Evolutionary conservation across 75 land plant species (phyloP).

Genomic region (Pinus tabuliformis): DNA sequence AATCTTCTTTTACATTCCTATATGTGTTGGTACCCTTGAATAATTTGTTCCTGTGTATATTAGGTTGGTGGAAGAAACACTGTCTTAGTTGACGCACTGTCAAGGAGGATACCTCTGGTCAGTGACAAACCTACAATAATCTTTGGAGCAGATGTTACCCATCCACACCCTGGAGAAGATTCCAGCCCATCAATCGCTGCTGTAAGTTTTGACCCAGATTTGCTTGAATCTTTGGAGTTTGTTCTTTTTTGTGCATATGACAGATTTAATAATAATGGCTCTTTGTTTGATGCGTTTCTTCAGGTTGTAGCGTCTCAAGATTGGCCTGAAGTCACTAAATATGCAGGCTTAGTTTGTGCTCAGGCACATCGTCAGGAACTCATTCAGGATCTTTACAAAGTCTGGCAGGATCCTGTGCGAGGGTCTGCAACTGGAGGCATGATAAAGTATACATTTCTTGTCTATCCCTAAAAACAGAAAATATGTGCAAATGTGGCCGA

Average conservation of each 20-base stretch:
- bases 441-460: conserved; percentile 63
- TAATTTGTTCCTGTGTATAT: not conserved
- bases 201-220: conserved; percentile 34
- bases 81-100: conserved; percentile 79
- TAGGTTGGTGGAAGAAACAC: conserved; percentile 97
- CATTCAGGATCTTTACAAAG: conserved; percentile 82
- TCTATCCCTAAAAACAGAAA: not conserved
- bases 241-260: not conserved
- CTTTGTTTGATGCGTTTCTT: not conserved
- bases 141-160: conserved; percentile 99
- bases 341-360: conserved; percentile 95
- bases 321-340: conserved; percentile 97
- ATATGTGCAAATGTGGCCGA: not conserved
- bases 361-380: conserved; percentile 92
- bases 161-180: conserved; percentile 94
- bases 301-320: conserved; percentile 99
- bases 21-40: not conserved
- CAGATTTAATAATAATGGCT: not conserved
- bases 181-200: conserved; percentile 97
- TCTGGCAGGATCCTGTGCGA: conserved; percentile 79
- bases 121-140: conserved; percentile 96
- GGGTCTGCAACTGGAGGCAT: conserved; percentile 87
- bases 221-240: not conserved
- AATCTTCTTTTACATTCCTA: not conserved
- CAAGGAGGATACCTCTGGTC: conserved; percentile 75